Conservation (phyloP, 495 filamentous ascomycete species). For the Tuber indicum region DNA sequence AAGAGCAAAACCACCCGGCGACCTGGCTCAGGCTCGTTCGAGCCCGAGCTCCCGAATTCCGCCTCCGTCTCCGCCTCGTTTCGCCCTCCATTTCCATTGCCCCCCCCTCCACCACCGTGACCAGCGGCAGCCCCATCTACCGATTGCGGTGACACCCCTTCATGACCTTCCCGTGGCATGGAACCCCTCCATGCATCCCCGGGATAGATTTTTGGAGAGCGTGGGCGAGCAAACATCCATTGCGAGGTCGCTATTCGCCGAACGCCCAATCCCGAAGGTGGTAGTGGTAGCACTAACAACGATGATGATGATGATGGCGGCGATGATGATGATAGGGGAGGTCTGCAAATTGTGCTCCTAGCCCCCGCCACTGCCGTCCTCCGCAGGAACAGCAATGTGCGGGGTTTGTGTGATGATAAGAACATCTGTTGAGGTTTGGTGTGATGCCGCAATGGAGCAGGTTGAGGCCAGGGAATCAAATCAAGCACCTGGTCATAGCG, state of each 20-base stretch:
- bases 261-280: neutral
- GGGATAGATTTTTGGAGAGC: neutral
- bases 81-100: neutral
- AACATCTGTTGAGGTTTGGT: neutral
- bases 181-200: neutral
- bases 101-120: too few relatives aligned
- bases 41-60: neutral
- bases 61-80: neutral
- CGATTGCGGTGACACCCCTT: neutral
- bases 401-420: neutral
- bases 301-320: neutral
- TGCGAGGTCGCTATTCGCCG: neutral
- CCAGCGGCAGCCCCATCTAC: neutral
- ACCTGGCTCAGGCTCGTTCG: neutral
- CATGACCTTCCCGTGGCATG: neutral
- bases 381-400: neutral
- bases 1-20: neutral
- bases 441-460: neutral
- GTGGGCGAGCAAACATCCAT: neutral
- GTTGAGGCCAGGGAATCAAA: neutral
- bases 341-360: neutral
- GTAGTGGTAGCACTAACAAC: neutral
- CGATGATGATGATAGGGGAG: neutral
- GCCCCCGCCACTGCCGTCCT: neutral
- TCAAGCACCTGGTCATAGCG: slow-evolving; percentile 1